phyloP scores from a whole-genome alignment of 345 rosid genomes.

The Ceriops zippeliana region DNA sequence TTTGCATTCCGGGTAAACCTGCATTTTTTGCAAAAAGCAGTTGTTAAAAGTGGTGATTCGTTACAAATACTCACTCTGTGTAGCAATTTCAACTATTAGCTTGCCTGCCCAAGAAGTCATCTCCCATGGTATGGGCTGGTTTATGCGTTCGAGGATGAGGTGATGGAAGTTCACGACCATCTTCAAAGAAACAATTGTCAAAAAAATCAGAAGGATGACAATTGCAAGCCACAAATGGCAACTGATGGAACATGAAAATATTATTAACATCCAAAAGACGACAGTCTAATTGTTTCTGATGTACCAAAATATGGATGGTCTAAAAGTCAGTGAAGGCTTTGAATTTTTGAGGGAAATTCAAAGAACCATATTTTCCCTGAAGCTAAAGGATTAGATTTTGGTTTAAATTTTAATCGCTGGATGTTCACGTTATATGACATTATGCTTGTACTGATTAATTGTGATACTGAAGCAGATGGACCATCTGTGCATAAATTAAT shows the following conservation, averaged over 20 bases:
- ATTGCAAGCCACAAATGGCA: background rate
- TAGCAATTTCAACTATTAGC: background rate
- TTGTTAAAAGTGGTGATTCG: background rate
- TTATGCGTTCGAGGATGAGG: constrained; percentile 40
- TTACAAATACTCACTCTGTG: too few relatives aligned
- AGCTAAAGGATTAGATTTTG: background rate
- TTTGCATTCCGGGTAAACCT: constrained; percentile 61
- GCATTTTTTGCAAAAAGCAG: constrained; percentile 3
- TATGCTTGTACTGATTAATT: background rate
- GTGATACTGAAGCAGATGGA: background rate
- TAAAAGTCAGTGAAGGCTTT: background rate
- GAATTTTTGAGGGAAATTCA: too few relatives aligned
- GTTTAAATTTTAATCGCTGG: background rate
- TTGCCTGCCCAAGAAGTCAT: constrained; percentile 55
- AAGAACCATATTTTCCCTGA: too few relatives aligned
- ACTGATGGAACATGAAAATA: background rate
- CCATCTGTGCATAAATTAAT: background rate
- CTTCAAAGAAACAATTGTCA: constrained; percentile 24
- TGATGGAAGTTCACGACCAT: constrained; percentile 32
- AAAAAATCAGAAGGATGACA: background rate
- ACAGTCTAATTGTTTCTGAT: too few relatives aligned
- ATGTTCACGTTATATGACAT: background rate
- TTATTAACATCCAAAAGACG: too few relatives aligned
- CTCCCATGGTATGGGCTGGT: constrained; percentile 39
- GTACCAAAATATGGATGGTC: too few relatives aligned